A percentile compares a stretch with the other conserved stretches of the same genome.
These are phyloP conservation scores for Coffea canephora DNA, from an alignment of 257 asterid genomes.

Conservation along the genomic window DNA sequence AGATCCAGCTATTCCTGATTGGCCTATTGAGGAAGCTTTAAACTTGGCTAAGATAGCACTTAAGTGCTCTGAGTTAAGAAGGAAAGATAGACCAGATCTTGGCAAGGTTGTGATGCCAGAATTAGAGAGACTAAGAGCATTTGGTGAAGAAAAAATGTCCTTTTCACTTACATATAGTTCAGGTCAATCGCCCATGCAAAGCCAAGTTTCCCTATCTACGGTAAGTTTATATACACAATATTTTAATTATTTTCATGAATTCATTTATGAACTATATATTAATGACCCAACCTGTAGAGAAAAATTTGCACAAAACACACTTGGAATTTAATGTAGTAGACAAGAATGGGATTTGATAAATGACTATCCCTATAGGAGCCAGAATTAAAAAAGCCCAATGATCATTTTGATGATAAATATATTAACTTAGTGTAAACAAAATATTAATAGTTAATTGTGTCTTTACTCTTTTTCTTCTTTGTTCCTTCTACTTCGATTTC, in stretches of 20 bases:
- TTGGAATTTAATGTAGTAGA: background rate
- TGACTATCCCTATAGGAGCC: too few species aligned
- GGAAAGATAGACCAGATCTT: constrained; percentile 95
- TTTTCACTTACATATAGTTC: constrained; percentile 20
- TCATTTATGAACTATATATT: background rate
- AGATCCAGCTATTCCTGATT: constrained; percentile 60
- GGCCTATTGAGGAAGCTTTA: constrained; percentile 82
- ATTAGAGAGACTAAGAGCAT: constrained; percentile 52
- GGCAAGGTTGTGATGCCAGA: constrained; percentile 66
- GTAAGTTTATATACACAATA: constrained; percentile 37
- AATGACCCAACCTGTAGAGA: background rate
- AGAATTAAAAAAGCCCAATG: background rate
- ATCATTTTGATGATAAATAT: too few species aligned
- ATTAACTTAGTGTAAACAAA: background rate
- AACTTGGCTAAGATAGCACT: constrained; percentile 58
- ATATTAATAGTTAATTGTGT: background rate
- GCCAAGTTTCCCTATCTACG: constrained; percentile 61
- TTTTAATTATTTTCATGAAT: background rate
- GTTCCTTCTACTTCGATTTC: background rate
- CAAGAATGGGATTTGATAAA: too few species aligned
- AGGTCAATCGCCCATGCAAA: constrained; percentile 39
- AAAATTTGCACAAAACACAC: background rate
- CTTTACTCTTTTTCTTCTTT: background rate
- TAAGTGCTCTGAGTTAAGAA: constrained; percentile 68
- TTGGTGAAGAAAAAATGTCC: constrained; percentile 51